These are phyloP conservation scores for Diaporthe citriasiana DNA, from an alignment of 2,329 filamentous ascomycete species.

Conservation along the genomic window DNA sequence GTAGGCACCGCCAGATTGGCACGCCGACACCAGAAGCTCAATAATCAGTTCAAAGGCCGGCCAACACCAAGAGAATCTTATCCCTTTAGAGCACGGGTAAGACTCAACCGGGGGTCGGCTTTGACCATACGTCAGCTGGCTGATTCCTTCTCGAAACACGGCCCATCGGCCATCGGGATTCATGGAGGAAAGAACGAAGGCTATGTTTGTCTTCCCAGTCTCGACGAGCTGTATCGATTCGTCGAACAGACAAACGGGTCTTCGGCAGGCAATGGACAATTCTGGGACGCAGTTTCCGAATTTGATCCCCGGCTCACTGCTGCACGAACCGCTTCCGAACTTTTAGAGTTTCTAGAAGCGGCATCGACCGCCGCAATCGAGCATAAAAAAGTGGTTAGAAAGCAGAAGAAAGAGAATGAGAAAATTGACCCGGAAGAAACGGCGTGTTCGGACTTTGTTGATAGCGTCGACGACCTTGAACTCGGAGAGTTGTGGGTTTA, in stretches of 20 bases:
- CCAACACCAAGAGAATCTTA: conserved; percentile 7
- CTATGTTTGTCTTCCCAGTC: conserved; percentile 20
- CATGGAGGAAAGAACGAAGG: conserved; percentile 3
- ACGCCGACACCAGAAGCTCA: conserved; percentile 1
- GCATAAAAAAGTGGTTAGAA: not conserved
- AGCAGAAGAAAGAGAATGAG: conserved; percentile 18
- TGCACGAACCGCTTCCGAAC: conserved; percentile 17
- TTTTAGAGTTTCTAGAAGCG: not conserved
- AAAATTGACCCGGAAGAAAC: not conserved
- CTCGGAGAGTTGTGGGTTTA: not conserved
- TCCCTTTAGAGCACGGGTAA: conserved; percentile 16
- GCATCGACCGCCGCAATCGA: conserved; percentile 6
- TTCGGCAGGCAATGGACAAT: conserved; percentile 6
- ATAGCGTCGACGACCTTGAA: not conserved
- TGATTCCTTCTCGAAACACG: conserved; percentile 17
- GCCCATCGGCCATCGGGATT: conserved; percentile 4
- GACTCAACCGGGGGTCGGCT: conserved; percentile 2
- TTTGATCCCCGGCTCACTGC: conserved; percentile 12
- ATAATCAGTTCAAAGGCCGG: conserved; percentile 13
- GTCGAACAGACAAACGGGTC: conserved; percentile 14
- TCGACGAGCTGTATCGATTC: conserved; percentile 13
- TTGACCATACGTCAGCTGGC: not conserved
- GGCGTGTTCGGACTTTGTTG: not conserved
- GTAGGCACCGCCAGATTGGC: not conserved
- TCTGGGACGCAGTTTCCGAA: conserved; percentile 20